These are phyloP conservation scores for Prunus mongolica DNA, from an alignment of 306 rosid species.

Conservation along the genomic window DNA sequence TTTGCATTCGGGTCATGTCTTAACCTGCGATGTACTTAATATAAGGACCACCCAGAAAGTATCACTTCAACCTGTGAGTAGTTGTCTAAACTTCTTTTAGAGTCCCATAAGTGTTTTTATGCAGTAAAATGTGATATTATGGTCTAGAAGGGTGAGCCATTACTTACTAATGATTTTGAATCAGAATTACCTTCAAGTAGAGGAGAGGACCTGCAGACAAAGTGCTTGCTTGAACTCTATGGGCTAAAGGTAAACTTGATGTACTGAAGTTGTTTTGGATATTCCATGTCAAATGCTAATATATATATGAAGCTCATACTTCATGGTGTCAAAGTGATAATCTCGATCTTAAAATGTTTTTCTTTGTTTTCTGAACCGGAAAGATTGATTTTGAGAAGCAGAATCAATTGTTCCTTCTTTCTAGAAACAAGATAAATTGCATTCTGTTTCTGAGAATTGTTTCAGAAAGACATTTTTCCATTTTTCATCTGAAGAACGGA, in stretches of 20 bases:
- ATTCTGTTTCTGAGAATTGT: slow-evolving; percentile 1
- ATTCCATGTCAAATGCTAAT: slow-evolving; percentile 16
- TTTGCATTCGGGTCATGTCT: neutral
- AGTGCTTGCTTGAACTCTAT: slow-evolving; percentile 89
- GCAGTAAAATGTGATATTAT: neutral
- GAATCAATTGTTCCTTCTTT: neutral
- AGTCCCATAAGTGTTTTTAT: neutral
- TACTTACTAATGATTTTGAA: slow-evolving; percentile 36
- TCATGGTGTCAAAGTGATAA: neutral
- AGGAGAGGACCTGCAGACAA: slow-evolving; percentile 94
- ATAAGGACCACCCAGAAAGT: neutral
- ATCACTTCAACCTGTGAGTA: neutral
- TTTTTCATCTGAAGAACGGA: neutral
- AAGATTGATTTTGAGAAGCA: slow-evolving; percentile 1
- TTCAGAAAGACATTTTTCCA: slow-evolving; percentile 9
- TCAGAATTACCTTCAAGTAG: slow-evolving; percentile 89
- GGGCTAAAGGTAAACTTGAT: slow-evolving; percentile 85
- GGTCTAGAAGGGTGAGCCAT: neutral
- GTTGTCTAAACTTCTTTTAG: neutral
- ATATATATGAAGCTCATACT: neutral
- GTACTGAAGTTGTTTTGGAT: slow-evolving; percentile 11
- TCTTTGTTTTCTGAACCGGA: neutral
- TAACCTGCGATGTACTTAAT: neutral
- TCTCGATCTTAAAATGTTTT: neutral
- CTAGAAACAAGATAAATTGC: slow-evolving; percentile 11